phyloP scores from a whole-genome alignment of 208 protist species.

The Wallacemonas sp. region DNA sequence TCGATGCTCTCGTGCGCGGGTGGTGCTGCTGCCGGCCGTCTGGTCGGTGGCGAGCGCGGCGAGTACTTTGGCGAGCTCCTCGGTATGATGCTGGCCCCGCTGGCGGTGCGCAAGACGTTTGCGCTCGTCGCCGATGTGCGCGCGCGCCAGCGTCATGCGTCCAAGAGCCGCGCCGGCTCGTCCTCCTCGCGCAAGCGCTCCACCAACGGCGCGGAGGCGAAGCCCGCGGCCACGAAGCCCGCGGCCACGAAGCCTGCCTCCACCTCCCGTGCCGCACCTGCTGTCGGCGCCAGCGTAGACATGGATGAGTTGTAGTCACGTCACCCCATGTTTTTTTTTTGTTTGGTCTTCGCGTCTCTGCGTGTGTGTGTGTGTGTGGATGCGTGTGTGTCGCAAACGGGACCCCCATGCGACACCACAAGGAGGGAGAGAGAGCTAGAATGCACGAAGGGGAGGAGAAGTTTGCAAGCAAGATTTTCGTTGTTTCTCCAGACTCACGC shows the following conservation, averaged over 20 bases:
- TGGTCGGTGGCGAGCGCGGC: slow-evolving; percentile 44
- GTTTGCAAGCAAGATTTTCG: too few relatives aligned
- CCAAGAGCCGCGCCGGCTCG: background rate
- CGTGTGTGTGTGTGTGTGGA: too few relatives aligned
- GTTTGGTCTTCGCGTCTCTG: too few relatives aligned
- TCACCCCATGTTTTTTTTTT: too few relatives aligned
- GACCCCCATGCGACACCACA: too few relatives aligned
- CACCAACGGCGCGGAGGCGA: too few relatives aligned
- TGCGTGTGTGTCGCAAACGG: background rate
- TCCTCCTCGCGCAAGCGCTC: slow-evolving; percentile 14
- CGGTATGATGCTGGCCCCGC: slow-evolving; percentile 38
- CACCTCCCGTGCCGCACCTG: background rate
- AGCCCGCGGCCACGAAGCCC: too few relatives aligned
- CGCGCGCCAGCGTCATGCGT: background rate
- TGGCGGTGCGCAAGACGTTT: slow-evolving; percentile 22
- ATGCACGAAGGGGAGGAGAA: too few relatives aligned
- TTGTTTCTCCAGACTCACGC: too few relatives aligned
- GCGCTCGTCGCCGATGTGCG: slow-evolving; percentile 1
- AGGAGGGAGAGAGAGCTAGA: too few relatives aligned
- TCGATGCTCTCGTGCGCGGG: slow-evolving; percentile 34
- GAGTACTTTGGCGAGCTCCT: slow-evolving; percentile 82
- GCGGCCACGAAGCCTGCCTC: background rate
- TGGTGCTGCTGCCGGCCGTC: slow-evolving; percentile 57
- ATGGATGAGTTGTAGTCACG: slow-evolving; percentile 12
- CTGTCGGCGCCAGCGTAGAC: background rate